Conservation (phyloP, 306 rosid genomes). For the Lathyrus aphaca region DNA sequence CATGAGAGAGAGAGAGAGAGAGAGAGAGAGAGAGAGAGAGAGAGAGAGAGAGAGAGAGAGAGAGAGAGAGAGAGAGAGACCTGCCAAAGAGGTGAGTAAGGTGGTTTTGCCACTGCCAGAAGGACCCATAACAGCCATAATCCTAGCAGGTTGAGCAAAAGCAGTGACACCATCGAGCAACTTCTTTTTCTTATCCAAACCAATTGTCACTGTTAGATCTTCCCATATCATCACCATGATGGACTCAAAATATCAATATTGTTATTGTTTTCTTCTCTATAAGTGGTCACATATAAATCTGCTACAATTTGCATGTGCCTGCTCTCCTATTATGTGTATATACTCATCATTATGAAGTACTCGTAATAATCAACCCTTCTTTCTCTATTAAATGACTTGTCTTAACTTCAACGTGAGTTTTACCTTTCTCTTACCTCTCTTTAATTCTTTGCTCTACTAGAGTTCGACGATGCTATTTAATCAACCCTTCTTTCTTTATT, state of each 20-base stretch:
- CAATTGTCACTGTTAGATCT: slow-evolving; percentile 55
- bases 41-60: too few relatives aligned
- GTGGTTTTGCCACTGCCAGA: slow-evolving; percentile 81
- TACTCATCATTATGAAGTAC: background rate
- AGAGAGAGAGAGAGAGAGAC: slow-evolving; percentile 5
- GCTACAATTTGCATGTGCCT: background rate
- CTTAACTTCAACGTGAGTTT: background rate
- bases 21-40: too few relatives aligned
- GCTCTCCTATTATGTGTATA: background rate
- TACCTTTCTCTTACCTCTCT: background rate
- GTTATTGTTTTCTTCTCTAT: background rate
- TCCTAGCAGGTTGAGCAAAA: slow-evolving; percentile 56
- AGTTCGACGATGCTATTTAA: background rate
- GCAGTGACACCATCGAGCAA: slow-evolving; percentile 54
- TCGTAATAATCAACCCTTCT: too few relatives aligned
- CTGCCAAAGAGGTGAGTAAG: slow-evolving; percentile 59
- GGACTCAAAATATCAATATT: background rate
- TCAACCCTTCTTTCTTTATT: background rate
- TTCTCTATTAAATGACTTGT: too few relatives aligned
- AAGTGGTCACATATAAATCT: background rate
- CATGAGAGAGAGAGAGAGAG: background rate
- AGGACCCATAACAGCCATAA: slow-evolving; percentile 79
- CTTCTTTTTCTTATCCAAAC: slow-evolving; percentile 36
- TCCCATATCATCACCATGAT: slow-evolving; percentile 61
- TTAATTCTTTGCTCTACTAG: too few relatives aligned